Conservation (phyloP, 257 asterid genomes). For the Lithospermum erythrorhizon region DNA sequence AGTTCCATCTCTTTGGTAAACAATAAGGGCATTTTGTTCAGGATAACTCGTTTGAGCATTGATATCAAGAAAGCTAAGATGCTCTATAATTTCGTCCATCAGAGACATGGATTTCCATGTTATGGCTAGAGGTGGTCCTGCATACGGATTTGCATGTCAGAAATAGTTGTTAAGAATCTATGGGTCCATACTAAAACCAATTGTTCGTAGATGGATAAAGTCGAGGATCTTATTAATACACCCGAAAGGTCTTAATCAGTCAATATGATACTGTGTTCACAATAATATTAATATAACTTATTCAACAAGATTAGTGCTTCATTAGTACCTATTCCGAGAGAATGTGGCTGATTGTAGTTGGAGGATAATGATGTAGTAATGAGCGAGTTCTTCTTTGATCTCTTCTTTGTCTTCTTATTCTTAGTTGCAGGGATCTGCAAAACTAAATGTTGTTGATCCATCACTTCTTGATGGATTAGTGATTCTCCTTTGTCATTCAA, state of each 20-base stretch:
- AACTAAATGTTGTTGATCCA: constrained; percentile 31
- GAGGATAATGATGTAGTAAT: constrained; percentile 27
- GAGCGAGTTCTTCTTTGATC: constrained; percentile 35
- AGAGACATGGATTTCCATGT: constrained; percentile 35
- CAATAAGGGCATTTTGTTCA: constrained; percentile 53
- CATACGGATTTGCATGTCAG: constrained; percentile 12
- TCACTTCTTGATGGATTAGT: constrained; percentile 14
- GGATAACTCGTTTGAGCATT: constrained; percentile 28
- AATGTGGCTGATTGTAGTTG: constrained; percentile 19
- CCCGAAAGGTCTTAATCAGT: no score
- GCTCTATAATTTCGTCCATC: constrained; percentile 42
- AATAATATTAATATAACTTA: neutral
- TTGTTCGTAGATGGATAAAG: no score
- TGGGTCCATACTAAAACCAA: no score
- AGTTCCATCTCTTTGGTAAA: constrained; percentile 54
- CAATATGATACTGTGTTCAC: no score
- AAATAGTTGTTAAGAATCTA: no score
- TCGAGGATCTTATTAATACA: no score
- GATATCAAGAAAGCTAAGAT: constrained; percentile 39
- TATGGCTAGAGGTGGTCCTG: constrained; percentile 48
- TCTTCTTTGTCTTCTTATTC: constrained; percentile 38
- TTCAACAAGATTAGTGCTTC: constrained; percentile 20
- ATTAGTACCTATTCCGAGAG: constrained; percentile 10
- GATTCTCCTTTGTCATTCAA: constrained; percentile 17
- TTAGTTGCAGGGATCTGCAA: constrained; percentile 26